Evolutionary conservation across 148 eudicot species (phyloP).

Genomic region (Rhododendron griersonianum): DNA sequence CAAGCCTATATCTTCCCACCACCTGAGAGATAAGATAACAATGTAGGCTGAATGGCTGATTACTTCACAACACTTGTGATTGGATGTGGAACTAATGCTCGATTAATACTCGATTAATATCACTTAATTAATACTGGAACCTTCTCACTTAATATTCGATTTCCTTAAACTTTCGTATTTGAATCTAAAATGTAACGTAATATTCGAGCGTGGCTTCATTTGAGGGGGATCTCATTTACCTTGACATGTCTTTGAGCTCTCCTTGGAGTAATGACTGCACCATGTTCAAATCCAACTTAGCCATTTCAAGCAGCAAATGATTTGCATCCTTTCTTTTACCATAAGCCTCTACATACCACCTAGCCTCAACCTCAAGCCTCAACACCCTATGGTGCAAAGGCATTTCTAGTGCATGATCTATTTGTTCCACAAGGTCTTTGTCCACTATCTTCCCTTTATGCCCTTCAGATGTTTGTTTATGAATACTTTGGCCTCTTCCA

Average conservation of each 20-base stretch:
- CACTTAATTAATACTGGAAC: too few species aligned
- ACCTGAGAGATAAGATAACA: background rate
- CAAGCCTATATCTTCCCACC: slow-evolving; percentile 14
- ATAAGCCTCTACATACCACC: background rate
- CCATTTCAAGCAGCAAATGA: slow-evolving; percentile 17
- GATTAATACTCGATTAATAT: too few species aligned
- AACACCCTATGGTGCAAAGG: background rate
- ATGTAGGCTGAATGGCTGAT: background rate
- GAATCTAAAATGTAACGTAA: background rate
- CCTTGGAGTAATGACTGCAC: slow-evolving; percentile 6
- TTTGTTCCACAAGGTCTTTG: background rate
- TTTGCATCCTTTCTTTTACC: background rate
- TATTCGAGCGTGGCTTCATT: background rate
- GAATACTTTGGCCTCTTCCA: background rate
- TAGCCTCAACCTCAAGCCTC: background rate
- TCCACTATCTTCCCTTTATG: background rate
- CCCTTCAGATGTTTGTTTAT: background rate
- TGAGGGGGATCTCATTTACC: background rate
- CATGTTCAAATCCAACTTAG: slow-evolving; percentile 21
- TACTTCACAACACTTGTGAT: background rate
- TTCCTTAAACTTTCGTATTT: background rate
- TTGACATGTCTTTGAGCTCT: slow-evolving; percentile 23
- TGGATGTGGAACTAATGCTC: too few species aligned
- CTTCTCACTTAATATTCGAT: too few species aligned
- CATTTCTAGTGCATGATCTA: background rate